Evolutionary conservation across 371 early-diverging fungal genomes (phyloP).

Genomic region (Lichtheimia ramosa): DNA sequence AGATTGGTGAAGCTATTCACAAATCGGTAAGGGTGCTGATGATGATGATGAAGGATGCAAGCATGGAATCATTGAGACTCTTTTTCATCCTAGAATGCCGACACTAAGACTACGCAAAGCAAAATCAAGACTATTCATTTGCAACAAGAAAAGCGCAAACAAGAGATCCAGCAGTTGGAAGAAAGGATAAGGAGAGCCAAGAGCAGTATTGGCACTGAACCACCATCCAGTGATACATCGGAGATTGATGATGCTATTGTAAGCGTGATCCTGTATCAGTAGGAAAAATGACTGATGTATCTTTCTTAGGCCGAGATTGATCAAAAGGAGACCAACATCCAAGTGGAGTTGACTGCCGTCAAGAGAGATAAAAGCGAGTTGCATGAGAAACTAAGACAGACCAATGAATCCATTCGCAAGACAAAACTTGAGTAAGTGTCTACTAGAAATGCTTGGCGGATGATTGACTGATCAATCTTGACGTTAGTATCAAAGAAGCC

Average conservation of each 20-base stretch:
- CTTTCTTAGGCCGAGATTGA: too few relatives aligned
- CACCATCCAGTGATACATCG: conserved; percentile 30
- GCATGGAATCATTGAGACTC: too few relatives aligned
- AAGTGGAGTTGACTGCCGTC: too few relatives aligned
- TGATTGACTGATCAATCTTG: too few relatives aligned
- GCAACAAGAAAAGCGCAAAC: conserved; percentile 35
- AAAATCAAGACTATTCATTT: conserved; percentile 31
- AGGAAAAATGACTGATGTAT: too few relatives aligned
- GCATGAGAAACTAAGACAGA: too few relatives aligned
- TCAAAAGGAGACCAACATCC: too few relatives aligned
- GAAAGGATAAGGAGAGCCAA: conserved; percentile 35
- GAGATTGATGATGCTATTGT: conserved; percentile 41
- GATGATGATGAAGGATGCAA: too few relatives aligned
- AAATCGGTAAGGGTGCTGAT: conserved; percentile 8
- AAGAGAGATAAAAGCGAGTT: too few relatives aligned
- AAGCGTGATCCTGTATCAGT: not conserved
- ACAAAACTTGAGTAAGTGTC: too few relatives aligned
- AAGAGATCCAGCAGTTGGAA: conserved; percentile 41
- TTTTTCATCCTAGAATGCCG: not conserved
- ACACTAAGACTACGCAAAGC: not conserved
- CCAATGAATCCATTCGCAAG: too few relatives aligned
- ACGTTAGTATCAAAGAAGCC: conserved; percentile 9
- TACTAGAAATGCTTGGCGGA: too few relatives aligned
- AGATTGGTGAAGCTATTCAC: conserved; percentile 5
- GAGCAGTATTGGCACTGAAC: conserved; percentile 9